Conservation (phyloP, 257 asterid genomes). For the Penstemon davidsonii region DNA sequence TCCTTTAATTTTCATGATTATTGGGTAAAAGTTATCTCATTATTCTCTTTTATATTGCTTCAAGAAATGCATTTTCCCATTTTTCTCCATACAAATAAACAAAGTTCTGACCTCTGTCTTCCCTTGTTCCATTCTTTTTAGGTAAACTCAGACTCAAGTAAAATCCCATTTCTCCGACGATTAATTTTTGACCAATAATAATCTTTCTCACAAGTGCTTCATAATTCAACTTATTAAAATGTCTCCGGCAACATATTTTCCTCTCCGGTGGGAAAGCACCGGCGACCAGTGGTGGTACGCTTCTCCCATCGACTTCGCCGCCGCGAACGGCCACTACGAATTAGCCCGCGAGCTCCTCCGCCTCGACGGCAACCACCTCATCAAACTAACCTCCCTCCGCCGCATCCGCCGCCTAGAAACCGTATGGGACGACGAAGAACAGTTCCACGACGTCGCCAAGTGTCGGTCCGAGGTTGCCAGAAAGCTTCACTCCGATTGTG, state of each 20-base stretch:
- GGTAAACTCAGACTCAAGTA: too few relatives aligned
- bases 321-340: constrained; percentile 95
- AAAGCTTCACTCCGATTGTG: constrained; percentile 60
- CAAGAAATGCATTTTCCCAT: too few relatives aligned
- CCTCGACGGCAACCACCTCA: constrained; percentile 86
- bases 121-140: too few relatives aligned
- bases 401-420: constrained; percentile 88
- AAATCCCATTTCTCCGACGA: too few relatives aligned
- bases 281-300: constrained; percentile 99
- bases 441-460: constrained; percentile 74
- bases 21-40: constrained; percentile 12
- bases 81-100: too few relatives aligned
- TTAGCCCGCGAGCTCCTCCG: constrained; percentile 86
- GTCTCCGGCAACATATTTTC: constrained; percentile 64
- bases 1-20: not conserved
- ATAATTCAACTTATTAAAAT: not conserved
- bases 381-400: constrained; percentile 81
- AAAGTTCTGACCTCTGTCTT: too few relatives aligned
- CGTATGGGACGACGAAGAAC: constrained; percentile 98
- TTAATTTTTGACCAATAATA: not conserved
- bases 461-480: constrained; percentile 73
- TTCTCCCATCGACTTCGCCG: constrained; percentile 95
- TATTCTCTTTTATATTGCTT: too few relatives aligned
- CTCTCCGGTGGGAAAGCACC: constrained; percentile 97
- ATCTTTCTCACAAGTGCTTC: not conserved